Conservation (phyloP, 202 grass and related monocot genomes). For the Bolboschoenoplectus hybrid region DNA sequence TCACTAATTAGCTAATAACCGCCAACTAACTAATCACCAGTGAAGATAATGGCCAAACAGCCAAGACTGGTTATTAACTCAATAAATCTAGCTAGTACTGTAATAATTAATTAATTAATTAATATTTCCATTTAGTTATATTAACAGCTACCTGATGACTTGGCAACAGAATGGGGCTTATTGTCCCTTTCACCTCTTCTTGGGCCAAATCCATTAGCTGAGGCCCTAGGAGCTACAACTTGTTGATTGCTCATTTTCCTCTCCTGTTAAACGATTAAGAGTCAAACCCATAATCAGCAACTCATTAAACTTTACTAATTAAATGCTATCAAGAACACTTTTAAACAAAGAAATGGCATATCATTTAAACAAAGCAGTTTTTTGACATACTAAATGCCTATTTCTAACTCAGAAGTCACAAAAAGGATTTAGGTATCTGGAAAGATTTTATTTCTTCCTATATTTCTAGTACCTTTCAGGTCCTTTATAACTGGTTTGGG, state of each 20-base stretch:
- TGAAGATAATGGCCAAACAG: constrained; percentile 3
- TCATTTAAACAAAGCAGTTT: background rate
- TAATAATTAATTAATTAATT: background rate
- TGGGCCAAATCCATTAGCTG: constrained; percentile 62
- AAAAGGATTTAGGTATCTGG: background rate
- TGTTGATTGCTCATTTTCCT: constrained; percentile 80
- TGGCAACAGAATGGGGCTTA: constrained; percentile 57
- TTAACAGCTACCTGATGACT: constrained; percentile 35
- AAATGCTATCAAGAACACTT: constrained; percentile 5
- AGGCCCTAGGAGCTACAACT: constrained; percentile 48
- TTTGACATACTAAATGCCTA: background rate
- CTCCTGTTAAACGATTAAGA: constrained; percentile 37
- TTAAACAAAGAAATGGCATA: background rate
- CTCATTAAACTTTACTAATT: background rate
- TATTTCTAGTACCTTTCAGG: background rate
- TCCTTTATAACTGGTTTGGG: background rate
- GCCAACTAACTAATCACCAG: constrained; percentile 6
- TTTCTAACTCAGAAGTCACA: constrained; percentile 5
- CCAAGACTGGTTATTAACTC: background rate
- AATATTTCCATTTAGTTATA: background rate
- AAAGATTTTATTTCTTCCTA: background rate
- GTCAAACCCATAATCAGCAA: constrained; percentile 27
- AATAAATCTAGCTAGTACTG: constrained; percentile 4
- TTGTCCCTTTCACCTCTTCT: constrained; percentile 61
- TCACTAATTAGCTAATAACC: background rate